phyloP scores from a whole-genome alignment of 805 yeast genomes.

The Lipomyces orientalis region DNA sequence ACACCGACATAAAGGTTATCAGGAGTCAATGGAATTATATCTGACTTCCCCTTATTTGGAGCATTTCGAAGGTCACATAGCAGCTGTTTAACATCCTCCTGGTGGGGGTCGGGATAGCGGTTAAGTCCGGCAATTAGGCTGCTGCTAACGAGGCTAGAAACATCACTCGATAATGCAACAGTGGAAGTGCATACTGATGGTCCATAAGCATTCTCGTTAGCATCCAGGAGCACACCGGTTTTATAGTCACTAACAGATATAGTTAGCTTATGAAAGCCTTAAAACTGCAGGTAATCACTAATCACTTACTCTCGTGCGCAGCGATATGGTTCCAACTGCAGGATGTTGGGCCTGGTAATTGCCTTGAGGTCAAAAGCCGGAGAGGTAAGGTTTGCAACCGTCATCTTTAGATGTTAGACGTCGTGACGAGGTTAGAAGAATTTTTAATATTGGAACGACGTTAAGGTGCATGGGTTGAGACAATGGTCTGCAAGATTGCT shows the following conservation, averaged over 20 bases:
- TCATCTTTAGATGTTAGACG: conserved; percentile 18
- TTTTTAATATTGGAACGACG: neutral
- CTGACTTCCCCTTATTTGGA: conserved; percentile 45
- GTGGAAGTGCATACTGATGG: conserved; percentile 58
- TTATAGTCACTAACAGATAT: conserved; percentile 63
- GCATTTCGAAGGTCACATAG: conserved; percentile 73
- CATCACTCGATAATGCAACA: neutral
- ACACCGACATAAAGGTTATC: conserved; percentile 90
- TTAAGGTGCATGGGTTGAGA: no score
- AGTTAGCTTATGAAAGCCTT: neutral
- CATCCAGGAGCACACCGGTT: conserved; percentile 87
- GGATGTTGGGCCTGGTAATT: conserved; percentile 84
- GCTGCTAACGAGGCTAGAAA: conserved; percentile 47
- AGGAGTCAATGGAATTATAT: conserved; percentile 52
- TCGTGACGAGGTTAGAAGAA: neutral
- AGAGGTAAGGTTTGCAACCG: conserved; percentile 27
- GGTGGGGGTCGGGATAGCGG: conserved; percentile 98
- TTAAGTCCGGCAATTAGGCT: conserved; percentile 67
- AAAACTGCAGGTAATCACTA: neutral
- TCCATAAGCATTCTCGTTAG: conserved; percentile 95
- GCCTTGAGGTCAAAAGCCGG: conserved; percentile 44
- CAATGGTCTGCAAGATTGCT: neutral
- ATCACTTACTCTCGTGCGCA: conserved; percentile 82
- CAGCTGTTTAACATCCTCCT: conserved; percentile 70
- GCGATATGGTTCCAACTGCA: conserved; percentile 83